Conservation (phyloP, 2,329 filamentous ascomycete species). For the Hirsutella minnesotensis region DNA sequence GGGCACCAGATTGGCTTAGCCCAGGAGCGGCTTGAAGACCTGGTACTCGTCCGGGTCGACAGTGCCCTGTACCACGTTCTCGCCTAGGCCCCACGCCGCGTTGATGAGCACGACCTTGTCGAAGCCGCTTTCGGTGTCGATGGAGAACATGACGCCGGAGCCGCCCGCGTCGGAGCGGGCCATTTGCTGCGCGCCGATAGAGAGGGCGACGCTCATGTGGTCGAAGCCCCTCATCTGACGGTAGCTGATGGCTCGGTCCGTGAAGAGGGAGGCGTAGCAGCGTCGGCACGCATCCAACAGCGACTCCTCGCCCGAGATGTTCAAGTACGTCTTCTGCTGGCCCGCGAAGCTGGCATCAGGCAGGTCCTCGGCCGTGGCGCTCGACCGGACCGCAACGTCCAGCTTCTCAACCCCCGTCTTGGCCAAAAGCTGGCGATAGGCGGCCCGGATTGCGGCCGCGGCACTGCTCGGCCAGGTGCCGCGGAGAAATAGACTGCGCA, state of each 20-base stretch:
- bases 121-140: conserved; percentile 26
- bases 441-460: conserved; percentile 14
- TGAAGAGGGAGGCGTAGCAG: conserved; percentile 27
- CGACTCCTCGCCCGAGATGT: conserved; percentile 17
- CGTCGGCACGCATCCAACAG: conserved; percentile 21
- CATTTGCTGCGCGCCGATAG: conserved; percentile 17
- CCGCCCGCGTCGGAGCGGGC: conserved; percentile 20
- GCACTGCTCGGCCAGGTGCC: conserved; percentile 18
- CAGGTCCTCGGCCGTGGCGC: conserved; percentile 25
- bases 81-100: conserved; percentile 21
- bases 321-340: conserved; percentile 24
- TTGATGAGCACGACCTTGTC: conserved; percentile 22
- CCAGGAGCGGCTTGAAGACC: conserved; percentile 23
- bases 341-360: conserved; percentile 26
- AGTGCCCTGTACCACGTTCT: conserved; percentile 24
- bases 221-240: conserved; percentile 15
- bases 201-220: conserved; percentile 15
- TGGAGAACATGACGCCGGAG: conserved; percentile 27
- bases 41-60: conserved; percentile 27
- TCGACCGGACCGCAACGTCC: conserved; percentile 25
- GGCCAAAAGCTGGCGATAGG: conserved; percentile 16
- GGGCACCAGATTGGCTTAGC: conserved; percentile 12
- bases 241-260: conserved; percentile 24
- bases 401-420: conserved; percentile 11
- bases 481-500: conserved; percentile 17